These are phyloP conservation scores for Talaromyces thailandensis DNA, from an alignment of 495 filamentous ascomycete genomes.

Conservation along the genomic window DNA sequence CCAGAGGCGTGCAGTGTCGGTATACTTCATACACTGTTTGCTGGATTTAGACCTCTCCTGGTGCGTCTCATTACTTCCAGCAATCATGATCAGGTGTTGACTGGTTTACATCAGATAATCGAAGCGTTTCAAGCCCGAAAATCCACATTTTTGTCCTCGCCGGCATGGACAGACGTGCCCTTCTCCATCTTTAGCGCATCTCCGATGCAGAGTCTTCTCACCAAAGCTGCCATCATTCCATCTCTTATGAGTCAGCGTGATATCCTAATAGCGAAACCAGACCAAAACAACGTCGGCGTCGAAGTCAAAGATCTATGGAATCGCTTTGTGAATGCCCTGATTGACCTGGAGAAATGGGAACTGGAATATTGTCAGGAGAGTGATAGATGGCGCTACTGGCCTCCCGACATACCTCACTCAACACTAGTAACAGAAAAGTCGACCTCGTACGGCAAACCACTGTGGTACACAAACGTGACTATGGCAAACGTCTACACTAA, in stretches of 20 bases:
- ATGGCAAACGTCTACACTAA: constrained; percentile 25
- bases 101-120: background rate
- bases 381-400: background rate
- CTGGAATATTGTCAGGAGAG: background rate
- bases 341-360: background rate
- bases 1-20: background rate
- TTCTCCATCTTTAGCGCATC: background rate
- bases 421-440: background rate
- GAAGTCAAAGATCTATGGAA: background rate
- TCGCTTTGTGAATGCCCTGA: background rate
- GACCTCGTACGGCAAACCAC: background rate
- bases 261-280: background rate
- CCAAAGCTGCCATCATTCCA: background rate
- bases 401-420: background rate
- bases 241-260: background rate
- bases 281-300: background rate
- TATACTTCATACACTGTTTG: background rate
- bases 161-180: background rate
- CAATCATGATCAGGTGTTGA: background rate
- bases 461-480: constrained; percentile 26
- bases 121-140: background rate
- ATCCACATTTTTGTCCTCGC: background rate
- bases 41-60: background rate
- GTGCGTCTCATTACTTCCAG: background rate
- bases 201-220: background rate